Evolutionary conservation across 2,329 filamentous ascomycete species (phyloP), one percentile per base, ranked within the genome.

Genomic region (Phyllachora maydis): DNA sequence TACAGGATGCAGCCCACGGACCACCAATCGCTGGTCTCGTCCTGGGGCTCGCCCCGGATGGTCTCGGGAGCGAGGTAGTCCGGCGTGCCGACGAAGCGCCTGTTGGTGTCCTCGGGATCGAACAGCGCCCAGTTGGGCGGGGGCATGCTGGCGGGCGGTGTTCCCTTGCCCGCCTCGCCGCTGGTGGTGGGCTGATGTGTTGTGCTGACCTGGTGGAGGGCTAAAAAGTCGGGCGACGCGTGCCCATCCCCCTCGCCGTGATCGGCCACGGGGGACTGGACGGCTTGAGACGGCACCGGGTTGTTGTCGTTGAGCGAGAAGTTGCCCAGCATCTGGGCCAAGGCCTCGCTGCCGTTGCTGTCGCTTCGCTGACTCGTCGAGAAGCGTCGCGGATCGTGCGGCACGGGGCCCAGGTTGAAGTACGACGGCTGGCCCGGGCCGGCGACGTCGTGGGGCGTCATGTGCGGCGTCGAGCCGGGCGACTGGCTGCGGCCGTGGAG

Each of bases 11-110:
- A 98, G 1, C 88, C 88, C n/a, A 98, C 62, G 12, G 88, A 95
- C 88, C 88, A 98, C 88, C 88, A 98, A 67, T 98, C 88, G 42
- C 88, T 95, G 35, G 85, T 88, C 46, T 95, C 85, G 40, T 98
- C 88, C 46, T 98, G 88, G 2, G 85, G 82, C 34, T 82, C 71
- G 23, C 90, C 88, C 33, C 81, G 83, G 41, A 98, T 91, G 0
- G 90, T 98, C 43, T 98, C 90, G 0, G 88, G 88, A 0, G 88
- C 88, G 9, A 98, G 63, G 42, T 98, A 98, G 45, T 98, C 88
- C 0, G 88, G 88, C 0, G 88, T 98, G 16, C 88, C 88, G 6
- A 98, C 88, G 37, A 98, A 98, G 18, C 81, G 72, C 25, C 88
- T 69, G 41, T 79, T 85, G 30, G 71, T 90, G 39, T 98, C 88